phyloP scores from a whole-genome alignment of 2,329 filamentous ascomycete species.

The Exophiala dermatitidis region DNA sequence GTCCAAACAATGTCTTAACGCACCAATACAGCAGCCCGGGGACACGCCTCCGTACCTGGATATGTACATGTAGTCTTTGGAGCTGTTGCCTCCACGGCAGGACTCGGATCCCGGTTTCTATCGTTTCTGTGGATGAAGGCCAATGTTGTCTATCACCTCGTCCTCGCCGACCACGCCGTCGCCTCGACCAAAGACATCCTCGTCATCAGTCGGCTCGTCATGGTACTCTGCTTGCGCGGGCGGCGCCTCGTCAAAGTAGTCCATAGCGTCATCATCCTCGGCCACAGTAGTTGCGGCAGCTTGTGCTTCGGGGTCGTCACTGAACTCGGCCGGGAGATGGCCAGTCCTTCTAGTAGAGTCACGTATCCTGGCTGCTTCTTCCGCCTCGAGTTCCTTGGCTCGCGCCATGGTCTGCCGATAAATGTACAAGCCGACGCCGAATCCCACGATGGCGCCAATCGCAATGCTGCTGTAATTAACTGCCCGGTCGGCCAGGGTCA shows the following conservation, averaged over 20 bases:
- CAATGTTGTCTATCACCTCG: conserved; percentile 33
- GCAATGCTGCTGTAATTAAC: conserved; percentile 79
- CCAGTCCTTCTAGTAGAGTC: conserved; percentile 31
- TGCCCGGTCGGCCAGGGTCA: conserved; percentile 69
- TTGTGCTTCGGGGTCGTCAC: conserved; percentile 36
- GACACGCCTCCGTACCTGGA: too few species aligned
- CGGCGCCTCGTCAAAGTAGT: conserved; percentile 38
- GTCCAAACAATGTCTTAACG: too few species aligned
- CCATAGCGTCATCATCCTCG: conserved; percentile 36
- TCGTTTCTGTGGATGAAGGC: conserved; percentile 32
- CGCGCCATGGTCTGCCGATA: conserved; percentile 57
- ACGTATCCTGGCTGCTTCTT: conserved; percentile 38
- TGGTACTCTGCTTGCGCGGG: conserved; percentile 37
- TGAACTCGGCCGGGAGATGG: conserved; percentile 24
- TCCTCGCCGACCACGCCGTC: conserved; percentile 26
- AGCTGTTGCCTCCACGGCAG: not conserved
- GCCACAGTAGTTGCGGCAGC: conserved; percentile 36
- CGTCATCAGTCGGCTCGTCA: conserved; percentile 49
- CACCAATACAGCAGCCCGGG: too few species aligned
- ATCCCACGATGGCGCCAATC: conserved; percentile 62
- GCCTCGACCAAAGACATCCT: conserved; percentile 38
- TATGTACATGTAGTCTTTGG: not conserved
- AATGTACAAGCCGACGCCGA: conserved; percentile 73
- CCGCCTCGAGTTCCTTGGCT: conserved; percentile 43
- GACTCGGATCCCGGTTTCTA: not conserved